A percentile compares a stretch with the other conserved stretches of the same genome.
Evolutionary conservation across 176 grass and related monocot genomes (phyloP).

Genomic region (Puccinellia tenuiflora): DNA sequence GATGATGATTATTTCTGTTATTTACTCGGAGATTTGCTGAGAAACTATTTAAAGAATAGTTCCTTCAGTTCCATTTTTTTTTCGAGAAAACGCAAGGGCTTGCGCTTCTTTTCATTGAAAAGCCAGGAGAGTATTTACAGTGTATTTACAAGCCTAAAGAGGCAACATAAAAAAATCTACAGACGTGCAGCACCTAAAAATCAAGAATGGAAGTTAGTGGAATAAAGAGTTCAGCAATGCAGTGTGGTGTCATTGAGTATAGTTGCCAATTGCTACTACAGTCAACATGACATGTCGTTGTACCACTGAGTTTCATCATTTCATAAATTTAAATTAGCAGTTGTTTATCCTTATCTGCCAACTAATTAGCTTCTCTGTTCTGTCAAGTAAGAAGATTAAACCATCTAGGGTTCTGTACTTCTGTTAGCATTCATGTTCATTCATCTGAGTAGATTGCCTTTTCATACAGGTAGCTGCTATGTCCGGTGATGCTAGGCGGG

Average conservation of each 20-base stretch:
- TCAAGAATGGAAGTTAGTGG: not conserved
- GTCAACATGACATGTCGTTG: not conserved
- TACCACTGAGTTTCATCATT: not conserved
- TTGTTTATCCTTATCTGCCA: not conserved
- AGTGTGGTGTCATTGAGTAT: not conserved
- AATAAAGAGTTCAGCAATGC: not conserved
- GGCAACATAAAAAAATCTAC: no score
- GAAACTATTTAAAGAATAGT: not conserved
- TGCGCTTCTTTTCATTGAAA: no score
- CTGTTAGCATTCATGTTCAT: not conserved
- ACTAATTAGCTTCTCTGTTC: not conserved
- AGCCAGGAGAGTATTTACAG: no score
- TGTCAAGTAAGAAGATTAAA: not conserved
- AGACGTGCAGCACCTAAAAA: no score
- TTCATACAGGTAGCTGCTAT: conserved; percentile 82
- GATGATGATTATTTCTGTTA: not conserved
- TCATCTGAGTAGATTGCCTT: conserved; percentile 15
- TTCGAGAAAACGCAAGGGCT: no score
- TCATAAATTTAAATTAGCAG: not conserved
- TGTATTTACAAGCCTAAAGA: no score
- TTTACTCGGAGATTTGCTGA: not conserved
- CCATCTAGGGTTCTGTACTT: conserved; percentile 3
- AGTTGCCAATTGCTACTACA: not conserved
- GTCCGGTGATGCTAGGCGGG: conserved; percentile 96
- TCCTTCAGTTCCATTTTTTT: no score